These are phyloP conservation scores for Chrysanthemum seticuspe DNA, from an alignment of 129 eudicot species.

Conservation along the genomic window DNA sequence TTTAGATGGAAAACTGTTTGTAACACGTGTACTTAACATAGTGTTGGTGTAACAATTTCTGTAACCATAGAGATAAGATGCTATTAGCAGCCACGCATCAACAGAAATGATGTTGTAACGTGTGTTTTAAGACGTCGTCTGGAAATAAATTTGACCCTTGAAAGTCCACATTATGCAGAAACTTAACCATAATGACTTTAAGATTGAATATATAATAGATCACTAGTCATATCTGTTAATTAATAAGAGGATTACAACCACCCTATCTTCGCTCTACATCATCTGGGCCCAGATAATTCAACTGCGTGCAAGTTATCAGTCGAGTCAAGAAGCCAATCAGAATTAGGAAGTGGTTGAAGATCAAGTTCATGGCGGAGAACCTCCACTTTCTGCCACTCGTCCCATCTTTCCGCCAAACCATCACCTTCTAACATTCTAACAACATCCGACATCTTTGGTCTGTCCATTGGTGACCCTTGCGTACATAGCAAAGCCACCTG, in stretches of 20 bases:
- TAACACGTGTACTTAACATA: no score
- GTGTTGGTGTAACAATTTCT: background rate
- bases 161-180: background rate
- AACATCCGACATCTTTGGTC: constrained; percentile 89
- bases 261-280: constrained; percentile 17
- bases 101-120: background rate
- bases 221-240: constrained; percentile 2
- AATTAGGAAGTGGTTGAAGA: constrained; percentile 53
- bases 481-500: constrained; percentile 88
- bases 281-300: constrained; percentile 74
- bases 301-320: constrained; percentile 73
- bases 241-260: background rate
- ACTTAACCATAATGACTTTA: background rate
- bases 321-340: constrained; percentile 79
- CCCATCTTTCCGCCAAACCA: constrained; percentile 88
- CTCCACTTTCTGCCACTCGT: constrained; percentile 91
- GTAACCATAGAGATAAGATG: background rate
- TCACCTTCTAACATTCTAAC: constrained; percentile 91
- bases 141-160: background rate
- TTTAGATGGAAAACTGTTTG: no score
- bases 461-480: constrained; percentile 77
- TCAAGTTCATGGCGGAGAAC: constrained; percentile 73
- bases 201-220: background rate
- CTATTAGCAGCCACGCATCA: background rate
- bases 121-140: no score